phyloP scores from a whole-genome alignment of 495 filamentous ascomycete genomes.

The Podospora appendiculata region DNA sequence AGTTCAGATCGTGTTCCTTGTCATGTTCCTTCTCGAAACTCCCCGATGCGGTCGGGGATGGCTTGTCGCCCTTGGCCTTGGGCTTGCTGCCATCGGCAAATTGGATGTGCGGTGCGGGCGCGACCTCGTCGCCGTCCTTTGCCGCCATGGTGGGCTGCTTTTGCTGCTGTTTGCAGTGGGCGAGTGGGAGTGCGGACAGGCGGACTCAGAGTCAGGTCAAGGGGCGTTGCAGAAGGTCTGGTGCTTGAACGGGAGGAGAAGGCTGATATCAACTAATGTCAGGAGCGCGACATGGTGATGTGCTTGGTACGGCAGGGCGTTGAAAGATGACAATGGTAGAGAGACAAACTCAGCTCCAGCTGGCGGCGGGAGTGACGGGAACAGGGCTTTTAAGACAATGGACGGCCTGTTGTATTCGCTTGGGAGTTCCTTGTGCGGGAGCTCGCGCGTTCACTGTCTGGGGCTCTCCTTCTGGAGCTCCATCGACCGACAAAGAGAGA shows the following conservation, averaged over 20 bases:
- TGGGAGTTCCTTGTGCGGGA: no score
- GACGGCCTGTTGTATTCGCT: no score
- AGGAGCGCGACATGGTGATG: background rate
- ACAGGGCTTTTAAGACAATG: no score
- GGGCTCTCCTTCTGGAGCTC: no score
- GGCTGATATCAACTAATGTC: background rate
- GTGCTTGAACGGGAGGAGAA: background rate
- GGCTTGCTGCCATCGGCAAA: slow-evolving; percentile 4
- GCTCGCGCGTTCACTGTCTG: no score
- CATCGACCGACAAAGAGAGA: no score
- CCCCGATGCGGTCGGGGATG: background rate
- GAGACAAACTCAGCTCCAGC: no score
- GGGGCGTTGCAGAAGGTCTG: background rate
- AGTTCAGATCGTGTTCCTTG: slow-evolving; percentile 1
- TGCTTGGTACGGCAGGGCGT: background rate
- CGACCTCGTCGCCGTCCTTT: background rate
- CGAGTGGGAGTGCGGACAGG: background rate
- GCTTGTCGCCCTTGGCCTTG: background rate
- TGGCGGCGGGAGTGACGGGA: no score
- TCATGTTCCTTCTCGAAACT: slow-evolving; percentile 3
- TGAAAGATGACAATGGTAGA: no score
- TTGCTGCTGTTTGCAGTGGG: background rate
- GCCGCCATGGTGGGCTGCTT: background rate
- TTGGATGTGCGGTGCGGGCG: background rate
- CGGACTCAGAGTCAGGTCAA: background rate